Conservation (phyloP, 768 basidiomycete species). For the Lyophyllum shimeji region DNA sequence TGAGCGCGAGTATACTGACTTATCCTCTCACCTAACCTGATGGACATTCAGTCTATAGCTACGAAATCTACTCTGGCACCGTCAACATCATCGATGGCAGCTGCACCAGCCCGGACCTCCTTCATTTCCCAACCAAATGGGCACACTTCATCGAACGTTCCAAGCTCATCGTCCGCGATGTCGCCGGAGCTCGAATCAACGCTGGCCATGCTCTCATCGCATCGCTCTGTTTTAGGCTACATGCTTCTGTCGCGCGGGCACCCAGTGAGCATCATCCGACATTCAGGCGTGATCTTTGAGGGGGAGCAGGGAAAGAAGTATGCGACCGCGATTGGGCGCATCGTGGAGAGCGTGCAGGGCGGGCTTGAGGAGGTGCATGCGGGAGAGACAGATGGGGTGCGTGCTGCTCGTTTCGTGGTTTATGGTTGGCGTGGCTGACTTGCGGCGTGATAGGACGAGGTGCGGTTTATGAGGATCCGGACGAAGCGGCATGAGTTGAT, state of each 20-base stretch:
- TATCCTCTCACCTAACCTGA: not conserved
- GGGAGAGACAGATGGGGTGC: constrained; percentile 24
- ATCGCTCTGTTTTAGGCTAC: constrained; percentile 86
- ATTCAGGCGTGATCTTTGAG: constrained; percentile 83
- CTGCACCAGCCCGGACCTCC: constrained; percentile 25
- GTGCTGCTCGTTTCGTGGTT: not conserved
- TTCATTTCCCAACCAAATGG: constrained; percentile 26
- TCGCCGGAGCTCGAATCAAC: constrained; percentile 85
- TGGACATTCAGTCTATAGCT: not conserved
- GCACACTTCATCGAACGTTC: constrained; percentile 10
- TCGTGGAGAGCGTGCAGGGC: constrained; percentile 76
- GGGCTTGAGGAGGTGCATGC: constrained; percentile 78
- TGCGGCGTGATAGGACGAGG: constrained; percentile 60
- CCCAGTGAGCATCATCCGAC: constrained; percentile 77
- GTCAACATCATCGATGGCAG: not conserved
- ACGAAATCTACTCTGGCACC: not conserved
- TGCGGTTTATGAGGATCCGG: constrained; percentile 87
- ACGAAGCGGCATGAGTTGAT: constrained; percentile 91
- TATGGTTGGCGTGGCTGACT: not conserved
- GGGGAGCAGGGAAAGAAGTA: constrained; percentile 81
- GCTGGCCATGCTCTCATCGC: constrained; percentile 70
- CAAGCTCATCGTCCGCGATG: constrained; percentile 33
- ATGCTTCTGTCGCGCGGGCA: constrained; percentile 75
- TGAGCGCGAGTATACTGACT: not conserved
- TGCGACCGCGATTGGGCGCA: constrained; percentile 66